Conservation (phyloP, 352 stramenopile genomes). For the Aphanomyces stellatus region DNA sequence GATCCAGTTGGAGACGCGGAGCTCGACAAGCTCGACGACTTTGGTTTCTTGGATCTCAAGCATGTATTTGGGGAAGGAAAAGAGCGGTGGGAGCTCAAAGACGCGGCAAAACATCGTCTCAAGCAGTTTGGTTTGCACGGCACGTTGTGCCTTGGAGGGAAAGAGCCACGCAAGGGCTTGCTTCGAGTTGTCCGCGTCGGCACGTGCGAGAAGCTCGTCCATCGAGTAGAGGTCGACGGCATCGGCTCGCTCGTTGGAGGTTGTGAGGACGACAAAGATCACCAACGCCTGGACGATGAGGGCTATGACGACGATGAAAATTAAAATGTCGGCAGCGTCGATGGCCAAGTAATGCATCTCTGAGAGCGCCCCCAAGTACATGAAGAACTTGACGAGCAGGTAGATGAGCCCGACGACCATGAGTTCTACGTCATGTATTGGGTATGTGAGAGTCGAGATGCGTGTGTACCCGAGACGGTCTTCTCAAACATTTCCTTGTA, state of each 20-base stretch:
- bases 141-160: neutral
- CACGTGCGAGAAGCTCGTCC: neutral
- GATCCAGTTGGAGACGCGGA: conserved; percentile 49
- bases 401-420: conserved; percentile 54
- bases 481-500: neutral
- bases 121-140: conserved; percentile 26
- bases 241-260: neutral
- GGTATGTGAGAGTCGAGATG: neutral
- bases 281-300: conserved; percentile 40
- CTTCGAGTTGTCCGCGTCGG: too few relatives aligned
- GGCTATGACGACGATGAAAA: conserved; percentile 43
- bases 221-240: neutral
- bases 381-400: conserved; percentile 40
- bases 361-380: conserved; percentile 28
- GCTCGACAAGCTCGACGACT: conserved; percentile 71
- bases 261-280: conserved; percentile 25
- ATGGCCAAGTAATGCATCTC: conserved; percentile 35
- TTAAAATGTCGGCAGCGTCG: conserved; percentile 41
- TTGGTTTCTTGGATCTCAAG: conserved; percentile 61
- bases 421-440: conserved; percentile 25
- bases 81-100: conserved; percentile 37
- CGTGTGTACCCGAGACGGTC: neutral
- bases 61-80: conserved; percentile 69
- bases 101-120: conserved; percentile 36
- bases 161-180: too few relatives aligned